These are phyloP conservation scores for Hanseniaspora taiwanica DNA, from an alignment of 805 yeast genomes.

Conservation along the genomic window DNA sequence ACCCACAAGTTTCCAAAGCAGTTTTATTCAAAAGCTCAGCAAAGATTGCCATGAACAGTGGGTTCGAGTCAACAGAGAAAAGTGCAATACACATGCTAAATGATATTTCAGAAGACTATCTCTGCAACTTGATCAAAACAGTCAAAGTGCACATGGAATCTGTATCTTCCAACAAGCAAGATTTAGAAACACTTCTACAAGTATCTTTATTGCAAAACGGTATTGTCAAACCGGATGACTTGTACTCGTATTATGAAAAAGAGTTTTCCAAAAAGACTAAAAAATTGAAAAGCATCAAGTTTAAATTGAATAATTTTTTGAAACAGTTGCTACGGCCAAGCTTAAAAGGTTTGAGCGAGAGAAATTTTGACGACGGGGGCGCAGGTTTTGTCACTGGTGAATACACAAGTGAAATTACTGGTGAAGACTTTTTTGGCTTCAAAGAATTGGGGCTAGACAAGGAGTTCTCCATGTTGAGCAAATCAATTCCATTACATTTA, in stretches of 20 bases:
- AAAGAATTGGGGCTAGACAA: slow-evolving; percentile 85
- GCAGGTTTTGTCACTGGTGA: slow-evolving; percentile 94
- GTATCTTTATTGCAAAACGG: slow-evolving; percentile 77
- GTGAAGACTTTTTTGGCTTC: slow-evolving; percentile 97
- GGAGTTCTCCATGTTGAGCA: slow-evolving; percentile 73
- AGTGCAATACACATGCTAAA: slow-evolving; percentile 68
- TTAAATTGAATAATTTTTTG: slow-evolving; percentile 55
- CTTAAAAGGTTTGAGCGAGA: slow-evolving; percentile 56
- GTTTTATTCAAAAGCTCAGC: slow-evolving; percentile 59
- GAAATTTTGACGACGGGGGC: slow-evolving; percentile 74
- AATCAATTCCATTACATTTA: slow-evolving; percentile 81
- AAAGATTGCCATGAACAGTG: slow-evolving; percentile 79
- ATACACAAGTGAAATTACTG: slow-evolving; percentile 72
- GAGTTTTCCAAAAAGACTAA: slow-evolving; percentile 53
- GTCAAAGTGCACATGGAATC: slow-evolving; percentile 63
- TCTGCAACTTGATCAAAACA: slow-evolving; percentile 60
- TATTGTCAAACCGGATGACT: slow-evolving; percentile 59
- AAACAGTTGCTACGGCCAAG: slow-evolving; percentile 77
- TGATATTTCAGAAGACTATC: slow-evolving; percentile 69
- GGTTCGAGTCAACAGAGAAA: slow-evolving; percentile 75
- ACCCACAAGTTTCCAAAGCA: slow-evolving; percentile 47
- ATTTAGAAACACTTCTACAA: slow-evolving; percentile 31
- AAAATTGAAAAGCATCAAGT: slow-evolving; percentile 56
- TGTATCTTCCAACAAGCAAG: slow-evolving; percentile 23
- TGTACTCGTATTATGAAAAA: slow-evolving; percentile 63